phyloP scores from a whole-genome alignment of 192 early-diverging fungal genomes.

The Rhizoclosmatium sp. region DNA sequence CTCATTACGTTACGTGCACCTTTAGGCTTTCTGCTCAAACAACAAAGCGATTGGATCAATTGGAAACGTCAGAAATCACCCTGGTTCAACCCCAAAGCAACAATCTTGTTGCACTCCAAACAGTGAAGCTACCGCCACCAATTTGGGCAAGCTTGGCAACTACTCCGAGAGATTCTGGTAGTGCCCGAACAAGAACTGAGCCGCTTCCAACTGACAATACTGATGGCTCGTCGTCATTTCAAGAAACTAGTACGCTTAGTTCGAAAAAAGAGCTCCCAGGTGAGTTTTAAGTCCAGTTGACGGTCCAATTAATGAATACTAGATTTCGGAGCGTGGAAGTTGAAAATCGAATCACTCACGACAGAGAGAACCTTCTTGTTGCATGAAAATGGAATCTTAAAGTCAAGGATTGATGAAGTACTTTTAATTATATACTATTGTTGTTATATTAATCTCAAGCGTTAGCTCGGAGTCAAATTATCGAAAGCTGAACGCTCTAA shows the following conservation, averaged over 20 bases:
- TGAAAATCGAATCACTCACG: slow-evolving; percentile 59
- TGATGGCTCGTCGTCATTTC: background rate
- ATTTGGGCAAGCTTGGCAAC: slow-evolving; percentile 40
- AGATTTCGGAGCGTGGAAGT: slow-evolving; percentile 55
- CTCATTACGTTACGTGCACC: no score
- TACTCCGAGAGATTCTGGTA: slow-evolving; percentile 33
- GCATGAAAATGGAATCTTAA: slow-evolving; percentile 50
- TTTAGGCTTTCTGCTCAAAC: background rate
- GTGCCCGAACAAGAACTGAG: slow-evolving; percentile 8
- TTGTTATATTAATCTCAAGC: background rate
- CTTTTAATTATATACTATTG: slow-evolving; percentile 10
- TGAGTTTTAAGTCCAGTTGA: background rate
- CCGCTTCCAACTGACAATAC: slow-evolving; percentile 25
- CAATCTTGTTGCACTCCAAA: background rate
- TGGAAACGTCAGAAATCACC: background rate
- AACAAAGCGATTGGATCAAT: background rate
- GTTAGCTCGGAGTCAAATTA: slow-evolving; percentile 32
- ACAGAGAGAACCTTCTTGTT: slow-evolving; percentile 52
- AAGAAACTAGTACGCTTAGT: background rate
- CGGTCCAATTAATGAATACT: background rate
- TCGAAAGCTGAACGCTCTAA: slow-evolving; percentile 27
- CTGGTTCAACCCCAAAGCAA: slow-evolving; percentile 11
- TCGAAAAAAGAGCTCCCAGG: slow-evolving; percentile 27
- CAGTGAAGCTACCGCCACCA: slow-evolving; percentile 35
- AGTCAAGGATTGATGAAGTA: slow-evolving; percentile 36